Percentiles rank a stretch among this genome's conserved stretches.
phyloP scores from a whole-genome alignment of 2,329 filamentous ascomycete species.

The Botrytis fragariae region DNA sequence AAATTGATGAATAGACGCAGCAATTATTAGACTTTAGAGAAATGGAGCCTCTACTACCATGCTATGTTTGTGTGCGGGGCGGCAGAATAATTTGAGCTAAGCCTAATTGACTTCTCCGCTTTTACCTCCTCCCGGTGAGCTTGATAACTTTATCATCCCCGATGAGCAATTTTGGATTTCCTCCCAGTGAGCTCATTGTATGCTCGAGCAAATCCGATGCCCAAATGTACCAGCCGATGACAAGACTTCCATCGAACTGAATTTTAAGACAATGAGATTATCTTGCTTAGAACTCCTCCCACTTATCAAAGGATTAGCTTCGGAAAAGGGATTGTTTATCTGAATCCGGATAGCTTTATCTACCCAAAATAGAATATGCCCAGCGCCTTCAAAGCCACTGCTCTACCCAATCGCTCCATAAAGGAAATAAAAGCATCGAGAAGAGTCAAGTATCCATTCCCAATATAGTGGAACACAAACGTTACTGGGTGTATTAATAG shows the following conservation, averaged over 20 bases:
- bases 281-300: background rate
- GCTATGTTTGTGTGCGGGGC: background rate
- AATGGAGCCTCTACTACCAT: background rate
- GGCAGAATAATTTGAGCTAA: slow-evolving; percentile 13
- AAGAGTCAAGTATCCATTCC: background rate
- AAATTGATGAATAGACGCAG: background rate
- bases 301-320: background rate
- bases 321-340: slow-evolving; percentile 9
- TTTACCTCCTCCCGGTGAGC: background rate
- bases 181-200: background rate
- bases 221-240: background rate
- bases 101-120: background rate
- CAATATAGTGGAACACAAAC: background rate
- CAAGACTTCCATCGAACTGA: background rate
- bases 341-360: background rate
- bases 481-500: background rate
- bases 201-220: background rate
- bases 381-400: background rate
- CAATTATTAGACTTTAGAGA: background rate
- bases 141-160: background rate
- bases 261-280: background rate
- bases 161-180: background rate
- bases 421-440: background rate
- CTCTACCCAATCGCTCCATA: background rate
- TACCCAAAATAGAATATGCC: background rate